Evolutionary conservation across 352 stramenopile genomes (phyloP).

Genomic region (Phytopythium mirpurense): DNA sequence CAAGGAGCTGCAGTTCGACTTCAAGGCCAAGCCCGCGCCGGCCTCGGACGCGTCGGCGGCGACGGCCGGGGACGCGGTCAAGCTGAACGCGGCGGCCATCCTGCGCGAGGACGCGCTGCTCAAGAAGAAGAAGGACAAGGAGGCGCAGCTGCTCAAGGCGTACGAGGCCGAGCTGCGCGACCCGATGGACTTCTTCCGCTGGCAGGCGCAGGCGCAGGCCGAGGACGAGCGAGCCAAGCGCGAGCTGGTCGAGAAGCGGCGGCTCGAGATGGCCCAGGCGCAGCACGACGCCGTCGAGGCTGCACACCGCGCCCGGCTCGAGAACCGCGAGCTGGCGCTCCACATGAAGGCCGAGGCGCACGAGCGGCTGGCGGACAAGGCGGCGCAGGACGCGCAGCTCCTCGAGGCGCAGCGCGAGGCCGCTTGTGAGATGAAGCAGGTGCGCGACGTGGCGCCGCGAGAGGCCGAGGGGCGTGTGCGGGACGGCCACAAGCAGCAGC

Average conservation of each 20-base stretch:
- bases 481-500: slow-evolving; percentile 51
- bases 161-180: slow-evolving; percentile 91
- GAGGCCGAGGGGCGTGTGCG: slow-evolving; percentile 65
- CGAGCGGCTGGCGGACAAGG: slow-evolving; percentile 56
- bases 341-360: slow-evolving; percentile 75
- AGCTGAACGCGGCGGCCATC: slow-evolving; percentile 87
- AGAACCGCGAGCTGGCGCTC: slow-evolving; percentile 79
- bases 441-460: slow-evolving; percentile 72
- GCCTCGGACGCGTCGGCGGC: slow-evolving; percentile 20
- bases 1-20: slow-evolving; percentile 61
- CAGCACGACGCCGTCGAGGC: slow-evolving; percentile 76
- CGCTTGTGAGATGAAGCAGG: slow-evolving; percentile 64
- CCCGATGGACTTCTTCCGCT: slow-evolving; percentile 88
- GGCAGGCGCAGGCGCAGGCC: slow-evolving; percentile 83
- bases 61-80: slow-evolving; percentile 34
- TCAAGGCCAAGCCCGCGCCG: slow-evolving; percentile 70
- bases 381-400: slow-evolving; percentile 48
- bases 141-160: slow-evolving; percentile 77
- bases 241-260: slow-evolving; percentile 68
- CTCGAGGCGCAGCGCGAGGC: slow-evolving; percentile 48
- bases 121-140: slow-evolving; percentile 90
- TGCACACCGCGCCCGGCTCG: slow-evolving; percentile 52
- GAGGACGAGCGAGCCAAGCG: slow-evolving; percentile 67
- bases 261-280: slow-evolving; percentile 80
- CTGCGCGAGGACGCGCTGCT: slow-evolving; percentile 89